These are phyloP conservation scores for Picochlorum costavermella DNA, from an alignment of 139 green algal species.

Conservation along the genomic window DNA sequence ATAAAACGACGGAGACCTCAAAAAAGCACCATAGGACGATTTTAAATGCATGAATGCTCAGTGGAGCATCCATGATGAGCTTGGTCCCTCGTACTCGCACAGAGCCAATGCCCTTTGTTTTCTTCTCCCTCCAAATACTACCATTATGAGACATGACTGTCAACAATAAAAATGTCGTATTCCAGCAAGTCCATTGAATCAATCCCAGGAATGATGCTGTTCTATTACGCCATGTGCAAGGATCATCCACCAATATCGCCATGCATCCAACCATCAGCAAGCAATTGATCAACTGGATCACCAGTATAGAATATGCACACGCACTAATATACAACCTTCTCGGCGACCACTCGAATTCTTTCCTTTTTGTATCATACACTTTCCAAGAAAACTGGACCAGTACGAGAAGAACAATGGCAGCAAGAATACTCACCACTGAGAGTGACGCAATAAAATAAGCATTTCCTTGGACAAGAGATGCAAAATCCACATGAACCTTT, in stretches of 20 bases:
- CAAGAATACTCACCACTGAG: not conserved
- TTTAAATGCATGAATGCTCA: constrained; percentile 6
- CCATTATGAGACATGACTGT: constrained; percentile 4
- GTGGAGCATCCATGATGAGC: constrained; percentile 13
- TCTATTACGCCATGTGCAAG: constrained; percentile 3
- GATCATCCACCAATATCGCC: not conserved
- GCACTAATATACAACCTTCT: not conserved
- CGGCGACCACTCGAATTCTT: not conserved
- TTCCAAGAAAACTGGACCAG: not conserved
- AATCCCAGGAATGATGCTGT: constrained; percentile 7
- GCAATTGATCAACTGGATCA: constrained; percentile 6
- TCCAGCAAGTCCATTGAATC: constrained; percentile 5
- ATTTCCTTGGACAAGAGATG: too few relatives aligned
- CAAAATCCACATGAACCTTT: too few relatives aligned
- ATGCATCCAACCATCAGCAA: not conserved
- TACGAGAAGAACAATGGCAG: not conserved
- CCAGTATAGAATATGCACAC: not conserved
- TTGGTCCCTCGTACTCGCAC: not conserved
- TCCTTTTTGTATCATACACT: not conserved
- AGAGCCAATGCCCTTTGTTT: constrained; percentile 1
- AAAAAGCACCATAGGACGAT: not conserved
- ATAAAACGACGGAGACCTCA: not conserved
- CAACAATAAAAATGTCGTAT: constrained; percentile 11
- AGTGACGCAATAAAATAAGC: too few relatives aligned
- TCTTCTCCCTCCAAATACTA: not conserved